Percentiles rank a stretch among this genome's conserved stretches.
Conservation (phyloP, 169 alveolate species). For the Babesia sp. region DNA sequence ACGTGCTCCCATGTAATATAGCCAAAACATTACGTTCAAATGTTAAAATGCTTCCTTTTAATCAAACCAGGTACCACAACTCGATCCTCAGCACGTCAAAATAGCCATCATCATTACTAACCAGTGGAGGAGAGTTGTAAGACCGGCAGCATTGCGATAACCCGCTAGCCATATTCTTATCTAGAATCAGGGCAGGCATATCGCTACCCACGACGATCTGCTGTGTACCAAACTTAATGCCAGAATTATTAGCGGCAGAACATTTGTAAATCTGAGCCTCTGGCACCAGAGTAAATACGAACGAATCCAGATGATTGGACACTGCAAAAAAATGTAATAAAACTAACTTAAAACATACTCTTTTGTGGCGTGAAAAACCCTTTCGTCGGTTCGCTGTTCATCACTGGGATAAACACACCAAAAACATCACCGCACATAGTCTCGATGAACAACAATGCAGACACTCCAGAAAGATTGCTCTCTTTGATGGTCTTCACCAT, state of each 20-base stretch:
- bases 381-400: slow-evolving; percentile 14
- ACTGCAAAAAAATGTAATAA: not conserved
- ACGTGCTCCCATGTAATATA: not conserved
- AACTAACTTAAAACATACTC: not conserved
- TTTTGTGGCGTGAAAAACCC: slow-evolving; percentile 52
- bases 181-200: slow-evolving; percentile 55
- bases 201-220: slow-evolving; percentile 54
- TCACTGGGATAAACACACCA: slow-evolving; percentile 59
- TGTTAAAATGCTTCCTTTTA: too few relatives aligned
- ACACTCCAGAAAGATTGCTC: not conserved
- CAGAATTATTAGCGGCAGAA: slow-evolving; percentile 35
- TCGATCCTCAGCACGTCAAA: slow-evolving; percentile 38
- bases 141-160: slow-evolving; percentile 41
- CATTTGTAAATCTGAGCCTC: slow-evolving; percentile 26
- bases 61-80: slow-evolving; percentile 56
- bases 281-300: slow-evolving; percentile 52
- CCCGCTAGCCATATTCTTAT: slow-evolving; percentile 44
- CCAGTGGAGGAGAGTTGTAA: slow-evolving; percentile 62
- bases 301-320: slow-evolving; percentile 39
- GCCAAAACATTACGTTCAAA: not conserved
- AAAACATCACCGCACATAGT: slow-evolving; percentile 35
- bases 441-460: slow-evolving; percentile 59
- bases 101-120: slow-evolving; percentile 16
- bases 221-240: slow-evolving; percentile 45
- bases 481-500: slow-evolving; percentile 43